phyloP scores from a whole-genome alignment of 1,139 yeast species.

The Pichia sp. region DNA sequence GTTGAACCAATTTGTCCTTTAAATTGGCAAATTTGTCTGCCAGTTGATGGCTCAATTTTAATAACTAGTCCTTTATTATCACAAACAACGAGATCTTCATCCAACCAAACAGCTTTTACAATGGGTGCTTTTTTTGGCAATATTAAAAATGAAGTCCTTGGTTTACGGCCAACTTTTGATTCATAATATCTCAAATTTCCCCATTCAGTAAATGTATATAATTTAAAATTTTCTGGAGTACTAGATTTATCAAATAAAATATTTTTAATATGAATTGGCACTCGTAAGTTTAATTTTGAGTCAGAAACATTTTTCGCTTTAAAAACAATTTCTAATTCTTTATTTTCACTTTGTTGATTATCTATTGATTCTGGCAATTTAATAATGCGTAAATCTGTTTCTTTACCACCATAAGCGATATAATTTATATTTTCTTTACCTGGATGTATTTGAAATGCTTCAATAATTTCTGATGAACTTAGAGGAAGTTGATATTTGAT shows the following conservation, averaged over 20 bases:
- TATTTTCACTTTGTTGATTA: conserved; percentile 10
- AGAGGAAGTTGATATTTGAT: conserved; percentile 28
- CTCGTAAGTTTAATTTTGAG: conserved; percentile 57
- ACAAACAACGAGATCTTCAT: conserved; percentile 42
- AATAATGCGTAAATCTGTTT: conserved; percentile 54
- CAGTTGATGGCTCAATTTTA: conserved; percentile 42
- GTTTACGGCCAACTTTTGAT: conserved; percentile 54
- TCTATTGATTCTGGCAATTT: conserved; percentile 27
- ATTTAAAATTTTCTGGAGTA: conserved; percentile 32
- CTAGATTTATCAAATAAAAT: conserved; percentile 36
- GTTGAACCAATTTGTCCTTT: conserved; percentile 43
- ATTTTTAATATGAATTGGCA: conserved; percentile 59
- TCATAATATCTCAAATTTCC: conserved; percentile 66
- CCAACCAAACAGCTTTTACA: conserved; percentile 7
- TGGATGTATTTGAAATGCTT: conserved; percentile 43
- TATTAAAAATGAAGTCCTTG: conserved; percentile 44
- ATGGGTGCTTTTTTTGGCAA: conserved; percentile 34
- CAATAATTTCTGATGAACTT: conserved; percentile 36
- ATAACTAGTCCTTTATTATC: conserved; percentile 53
- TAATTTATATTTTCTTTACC: conserved; percentile 34
- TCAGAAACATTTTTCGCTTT: conserved; percentile 62
- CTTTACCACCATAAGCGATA: conserved; percentile 72
- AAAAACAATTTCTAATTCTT: conserved; percentile 35
- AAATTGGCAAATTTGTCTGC: conserved; percentile 37
- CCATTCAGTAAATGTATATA: conserved; percentile 61